Evolutionary conservation across 2,329 filamentous ascomycete species (phyloP).

Genomic region (Ilyonectria sp.): DNA sequence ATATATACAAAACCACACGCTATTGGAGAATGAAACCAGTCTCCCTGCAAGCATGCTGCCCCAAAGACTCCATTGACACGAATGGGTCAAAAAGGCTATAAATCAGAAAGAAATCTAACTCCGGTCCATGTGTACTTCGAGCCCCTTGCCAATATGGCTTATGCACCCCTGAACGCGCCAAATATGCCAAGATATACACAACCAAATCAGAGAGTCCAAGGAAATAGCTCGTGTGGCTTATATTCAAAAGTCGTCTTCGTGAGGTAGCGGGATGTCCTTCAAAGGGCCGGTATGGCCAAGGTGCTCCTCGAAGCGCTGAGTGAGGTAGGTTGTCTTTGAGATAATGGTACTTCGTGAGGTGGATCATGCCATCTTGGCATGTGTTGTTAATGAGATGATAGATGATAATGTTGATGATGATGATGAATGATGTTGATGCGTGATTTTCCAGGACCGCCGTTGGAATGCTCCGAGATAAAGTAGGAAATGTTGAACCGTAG

Average conservation of each 20-base stretch:
- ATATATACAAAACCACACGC: constrained; percentile 26
- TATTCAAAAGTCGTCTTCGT: constrained; percentile 8
- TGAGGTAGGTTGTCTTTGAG: not conserved
- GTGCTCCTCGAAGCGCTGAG: not conserved
- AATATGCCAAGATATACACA: constrained; percentile 45
- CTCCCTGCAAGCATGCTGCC: not conserved
- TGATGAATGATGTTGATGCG: constrained; percentile 15
- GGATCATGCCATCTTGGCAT: not conserved
- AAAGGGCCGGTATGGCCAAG: not conserved
- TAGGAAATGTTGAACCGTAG: constrained; percentile 21
- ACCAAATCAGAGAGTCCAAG: constrained; percentile 32
- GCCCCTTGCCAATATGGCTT: constrained; percentile 39
- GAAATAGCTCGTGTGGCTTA: constrained; percentile 12
- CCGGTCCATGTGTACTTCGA: constrained; percentile 45
- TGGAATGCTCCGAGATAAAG: constrained; percentile 21
- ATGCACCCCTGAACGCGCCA: constrained; percentile 46
- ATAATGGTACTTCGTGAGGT: constrained; percentile 1
- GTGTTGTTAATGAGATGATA: not conserved
- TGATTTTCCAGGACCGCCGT: constrained; percentile 14
- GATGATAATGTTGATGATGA: not conserved
- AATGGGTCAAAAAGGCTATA: constrained; percentile 3
- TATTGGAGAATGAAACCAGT: not conserved
- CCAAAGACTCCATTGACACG: not conserved
- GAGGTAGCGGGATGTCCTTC: not conserved
- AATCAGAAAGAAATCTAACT: constrained; percentile 38